Evolutionary conservation across 1,139 yeast species (phyloP).

Genomic region (Pichia norvegensis): DNA sequence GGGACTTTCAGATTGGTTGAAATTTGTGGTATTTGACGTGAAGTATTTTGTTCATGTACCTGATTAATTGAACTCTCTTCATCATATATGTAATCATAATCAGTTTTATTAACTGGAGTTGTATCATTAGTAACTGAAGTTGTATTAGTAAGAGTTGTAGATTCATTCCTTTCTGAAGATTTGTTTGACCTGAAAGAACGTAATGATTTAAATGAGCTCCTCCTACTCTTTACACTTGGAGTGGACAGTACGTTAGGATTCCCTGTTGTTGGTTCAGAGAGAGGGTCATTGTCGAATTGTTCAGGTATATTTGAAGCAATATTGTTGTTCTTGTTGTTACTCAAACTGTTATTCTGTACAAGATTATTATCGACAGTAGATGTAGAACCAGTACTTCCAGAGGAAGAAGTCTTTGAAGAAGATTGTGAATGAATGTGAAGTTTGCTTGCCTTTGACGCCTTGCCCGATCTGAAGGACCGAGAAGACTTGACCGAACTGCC

Average conservation of each 20-base stretch:
- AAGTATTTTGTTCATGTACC: not conserved
- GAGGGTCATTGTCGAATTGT: not conserved
- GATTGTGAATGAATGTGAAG: not conserved
- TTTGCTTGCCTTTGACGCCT: not conserved
- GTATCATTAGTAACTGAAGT: constrained; percentile 4
- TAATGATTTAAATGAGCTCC: constrained; percentile 23
- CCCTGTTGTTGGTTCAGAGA: not conserved
- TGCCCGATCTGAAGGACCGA: constrained; percentile 19
- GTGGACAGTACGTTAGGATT: not conserved
- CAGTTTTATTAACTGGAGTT: constrained; percentile 6
- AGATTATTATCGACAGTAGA: not conserved
- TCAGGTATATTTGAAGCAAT: not conserved
- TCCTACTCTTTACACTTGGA: constrained; percentile 17
- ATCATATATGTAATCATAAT: constrained; percentile 14
- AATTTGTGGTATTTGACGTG: not conserved
- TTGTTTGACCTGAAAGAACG: constrained; percentile 18
- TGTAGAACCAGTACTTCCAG: not conserved
- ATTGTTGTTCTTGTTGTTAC: not conserved
- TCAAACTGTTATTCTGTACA: no score
- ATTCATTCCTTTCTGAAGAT: constrained; percentile 13
- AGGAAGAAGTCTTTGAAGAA: not conserved
- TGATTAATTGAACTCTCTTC: constrained; percentile 6
- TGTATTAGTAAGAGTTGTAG: constrained; percentile 1
- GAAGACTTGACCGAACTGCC: constrained; percentile 24
- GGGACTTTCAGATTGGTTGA: constrained; percentile 31